These are phyloP conservation scores for Calonectria pseudoturangicola DNA, from an alignment of 2,329 filamentous ascomycete genomes.

Conservation along the genomic window DNA sequence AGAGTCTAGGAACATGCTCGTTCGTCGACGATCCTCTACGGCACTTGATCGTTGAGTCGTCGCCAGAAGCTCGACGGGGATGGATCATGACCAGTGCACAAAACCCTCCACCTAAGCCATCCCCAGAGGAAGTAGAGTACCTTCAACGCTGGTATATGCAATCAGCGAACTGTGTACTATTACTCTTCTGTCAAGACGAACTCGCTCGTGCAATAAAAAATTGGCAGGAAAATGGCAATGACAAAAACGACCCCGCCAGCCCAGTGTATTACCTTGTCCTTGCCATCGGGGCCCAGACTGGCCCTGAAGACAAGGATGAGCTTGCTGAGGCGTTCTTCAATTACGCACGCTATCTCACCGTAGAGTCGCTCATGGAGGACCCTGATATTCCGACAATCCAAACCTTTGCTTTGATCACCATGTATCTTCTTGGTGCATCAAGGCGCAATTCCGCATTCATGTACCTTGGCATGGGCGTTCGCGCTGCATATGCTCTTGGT, in stretches of 20 bases:
- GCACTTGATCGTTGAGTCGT: constrained; percentile 58
- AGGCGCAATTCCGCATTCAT: constrained; percentile 62
- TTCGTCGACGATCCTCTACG: constrained; percentile 60
- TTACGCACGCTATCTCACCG: constrained; percentile 59
- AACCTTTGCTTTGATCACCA: constrained; percentile 59
- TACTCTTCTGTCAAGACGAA: constrained; percentile 58
- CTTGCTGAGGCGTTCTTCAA: constrained; percentile 59
- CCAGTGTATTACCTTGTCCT: constrained; percentile 56
- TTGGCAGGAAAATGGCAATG: constrained; percentile 55
- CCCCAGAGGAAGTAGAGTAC: constrained; percentile 50
- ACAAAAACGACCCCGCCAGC: constrained; percentile 45
- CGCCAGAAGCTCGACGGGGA: constrained; percentile 53
- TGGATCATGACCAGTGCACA: constrained; percentile 54
- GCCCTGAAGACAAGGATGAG: constrained; percentile 58
- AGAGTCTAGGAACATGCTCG: constrained; percentile 56
- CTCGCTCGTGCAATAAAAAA: constrained; percentile 51
- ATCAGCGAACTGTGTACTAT: constrained; percentile 52
- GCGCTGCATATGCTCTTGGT: constrained; percentile 61
- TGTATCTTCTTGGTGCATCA: constrained; percentile 60
- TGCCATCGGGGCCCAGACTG: constrained; percentile 58
- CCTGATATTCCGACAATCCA: constrained; percentile 59
- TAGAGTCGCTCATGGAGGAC: constrained; percentile 59
- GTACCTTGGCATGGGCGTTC: constrained; percentile 61
- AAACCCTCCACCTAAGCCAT: constrained; percentile 52
- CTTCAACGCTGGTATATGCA: constrained; percentile 58